Conservation (phyloP, 129 eudicot species). For the Erigeron canadensis region DNA sequence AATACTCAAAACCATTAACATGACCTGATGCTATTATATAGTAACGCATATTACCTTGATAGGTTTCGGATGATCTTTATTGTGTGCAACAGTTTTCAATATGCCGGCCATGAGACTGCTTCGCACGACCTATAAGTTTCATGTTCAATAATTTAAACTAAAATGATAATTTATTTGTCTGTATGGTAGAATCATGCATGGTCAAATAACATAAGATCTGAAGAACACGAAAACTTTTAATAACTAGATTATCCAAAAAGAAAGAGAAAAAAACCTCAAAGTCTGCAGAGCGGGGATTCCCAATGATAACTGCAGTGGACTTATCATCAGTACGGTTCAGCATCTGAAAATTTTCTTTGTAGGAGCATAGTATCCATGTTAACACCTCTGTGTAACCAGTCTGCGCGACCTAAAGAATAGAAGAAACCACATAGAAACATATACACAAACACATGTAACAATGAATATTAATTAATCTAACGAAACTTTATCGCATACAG, state of each 20-base stretch:
- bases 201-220: neutral
- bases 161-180: constrained; percentile 12
- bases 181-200: neutral
- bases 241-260: neutral
- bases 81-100: constrained; percentile 78
- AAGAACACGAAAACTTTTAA: neutral
- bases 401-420: constrained; percentile 58
- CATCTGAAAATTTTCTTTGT: constrained; percentile 81
- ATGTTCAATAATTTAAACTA: neutral
- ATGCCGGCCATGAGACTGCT: constrained; percentile 93
- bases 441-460: constrained; percentile 6
- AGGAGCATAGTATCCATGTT: constrained; percentile 77
- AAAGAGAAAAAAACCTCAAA: constrained; percentile 57
- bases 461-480: constrained; percentile 34
- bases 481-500: neutral
- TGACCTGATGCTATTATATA: neutral
- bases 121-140: constrained; percentile 57
- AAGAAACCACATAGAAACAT: constrained; percentile 18
- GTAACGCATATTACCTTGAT: constrained; percentile 52
- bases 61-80: constrained; percentile 97
- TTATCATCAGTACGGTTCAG: constrained; percentile 82
- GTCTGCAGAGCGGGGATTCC: constrained; percentile 94
- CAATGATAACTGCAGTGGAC: constrained; percentile 71
- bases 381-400: constrained; percentile 86
- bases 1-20: constrained; percentile 14